Conservation (phyloP, 768 basidiomycete genomes). For the Kwoniella heveanensis region DNA sequence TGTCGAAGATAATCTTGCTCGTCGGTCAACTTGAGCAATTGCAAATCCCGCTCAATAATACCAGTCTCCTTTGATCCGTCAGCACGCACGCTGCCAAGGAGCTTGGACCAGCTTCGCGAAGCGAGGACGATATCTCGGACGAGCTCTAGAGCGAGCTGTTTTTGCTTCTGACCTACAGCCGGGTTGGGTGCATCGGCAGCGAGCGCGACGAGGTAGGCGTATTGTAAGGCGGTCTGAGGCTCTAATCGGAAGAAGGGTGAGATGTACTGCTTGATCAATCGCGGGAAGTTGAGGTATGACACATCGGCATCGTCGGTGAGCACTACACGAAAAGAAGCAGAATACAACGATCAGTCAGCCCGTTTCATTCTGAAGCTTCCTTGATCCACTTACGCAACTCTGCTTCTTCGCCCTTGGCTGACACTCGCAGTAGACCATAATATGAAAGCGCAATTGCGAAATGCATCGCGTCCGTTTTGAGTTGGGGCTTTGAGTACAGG, state of each 20-base stretch:
- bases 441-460: conserved; percentile 88
- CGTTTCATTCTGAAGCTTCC: too few species aligned
- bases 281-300: conserved; percentile 68
- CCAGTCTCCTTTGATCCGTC: conserved; percentile 94
- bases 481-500: conserved; percentile 80
- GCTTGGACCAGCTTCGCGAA: conserved; percentile 72
- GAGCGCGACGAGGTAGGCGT: conserved; percentile 83
- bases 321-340: conserved; percentile 21
- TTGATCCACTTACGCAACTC: conserved; percentile 62
- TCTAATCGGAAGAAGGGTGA: conserved; percentile 90
- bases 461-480: conserved; percentile 91
- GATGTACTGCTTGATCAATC: conserved; percentile 88
- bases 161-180: conserved; percentile 78
- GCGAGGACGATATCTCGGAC: conserved; percentile 58
- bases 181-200: conserved; percentile 67
- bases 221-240: conserved; percentile 89
- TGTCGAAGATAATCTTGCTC: conserved; percentile 72
- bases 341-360: not conserved
- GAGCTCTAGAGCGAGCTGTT: conserved; percentile 62
- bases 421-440: conserved; percentile 85
- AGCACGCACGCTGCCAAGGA: conserved; percentile 86
- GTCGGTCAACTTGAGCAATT: conserved; percentile 71
- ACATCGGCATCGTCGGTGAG: conserved; percentile 33
- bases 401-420: conserved; percentile 76
- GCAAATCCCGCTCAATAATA: conserved; percentile 78